phyloP scores from a whole-genome alignment of 176 grass and related monocot species.

The Triticum aestivum region IWGSC_CS_RefSeq_v2.1 NC_057806.1:303142177-303142676 shows the following conservation, averaged over 20 bases:
- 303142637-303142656: constrained; percentile 37
- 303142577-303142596: constrained; percentile 84
- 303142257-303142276: constrained; percentile 4
- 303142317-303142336: background rate
- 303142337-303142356: constrained; percentile 2
- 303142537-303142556: constrained; percentile 91
- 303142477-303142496: constrained; percentile 71
- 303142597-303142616: constrained; percentile 92
- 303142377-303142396: constrained; percentile 61
- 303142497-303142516: constrained; percentile 51
- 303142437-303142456: constrained; percentile 91
- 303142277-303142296: background rate
- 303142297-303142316: background rate
- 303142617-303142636: constrained; percentile 67
- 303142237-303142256: background rate
- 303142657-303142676: constrained; percentile 58
- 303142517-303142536: constrained; percentile 83
- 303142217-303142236: background rate
- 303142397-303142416: constrained; percentile 62
- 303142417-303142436: constrained; percentile 73
- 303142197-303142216: background rate
- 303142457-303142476: constrained; percentile 94
- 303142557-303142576: constrained; percentile 82
- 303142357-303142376: background rate
- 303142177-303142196: background rate